Evolutionary conservation across 2,329 filamentous ascomycete genomes (phyloP), one percentile per base, ranked within the genome.

Genomic region (Aspergillus nomiae): DNA sequence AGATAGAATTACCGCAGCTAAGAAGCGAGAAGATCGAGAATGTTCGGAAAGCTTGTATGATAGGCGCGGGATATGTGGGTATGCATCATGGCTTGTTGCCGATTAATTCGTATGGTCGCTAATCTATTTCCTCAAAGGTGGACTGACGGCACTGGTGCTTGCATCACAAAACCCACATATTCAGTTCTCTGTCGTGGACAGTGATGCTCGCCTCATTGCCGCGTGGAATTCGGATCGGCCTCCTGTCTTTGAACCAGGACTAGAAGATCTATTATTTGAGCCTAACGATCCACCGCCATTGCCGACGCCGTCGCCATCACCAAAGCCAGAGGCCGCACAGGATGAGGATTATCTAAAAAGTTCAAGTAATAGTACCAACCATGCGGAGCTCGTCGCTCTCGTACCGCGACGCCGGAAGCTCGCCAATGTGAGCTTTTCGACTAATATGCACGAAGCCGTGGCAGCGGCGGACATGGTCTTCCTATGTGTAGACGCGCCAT

Each of bases 171-270:
- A 73, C 36, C 70, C 71, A 1, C 63, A 67, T 3, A 64, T 74
- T 5, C 67, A 69, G 51, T 71, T 74, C 48, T 67, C 63, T n/a
- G 65, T 74, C 1, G 70, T 70, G 14, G 73, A 74, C 55, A 61
- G 62, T 6, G 67, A 74, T 53, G 61, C 65, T 24, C 59, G 63
- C 10, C 63, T 68, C 12, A 72, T 74, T 38, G 56, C 62, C 6
- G 63, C 67, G 16, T 74, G 73, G 73, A 73, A 73, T 48, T 74
- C 73, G 0, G 64, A 70, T 58, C 64, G 62, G 26, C 60, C 68
- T 32, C 73, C 71, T 0, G 61, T 73, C n/a, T 61, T 65, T n/a
- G 73, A 74, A 50, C 71, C 73, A 0, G 72, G 70, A 12, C 45
- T 74, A 11, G 67, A 70, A 7, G 66, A 69, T 12, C 43, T 70